Conservation (phyloP, 2,329 filamentous ascomycete species). For the Fusarium domesticum region DNA sequence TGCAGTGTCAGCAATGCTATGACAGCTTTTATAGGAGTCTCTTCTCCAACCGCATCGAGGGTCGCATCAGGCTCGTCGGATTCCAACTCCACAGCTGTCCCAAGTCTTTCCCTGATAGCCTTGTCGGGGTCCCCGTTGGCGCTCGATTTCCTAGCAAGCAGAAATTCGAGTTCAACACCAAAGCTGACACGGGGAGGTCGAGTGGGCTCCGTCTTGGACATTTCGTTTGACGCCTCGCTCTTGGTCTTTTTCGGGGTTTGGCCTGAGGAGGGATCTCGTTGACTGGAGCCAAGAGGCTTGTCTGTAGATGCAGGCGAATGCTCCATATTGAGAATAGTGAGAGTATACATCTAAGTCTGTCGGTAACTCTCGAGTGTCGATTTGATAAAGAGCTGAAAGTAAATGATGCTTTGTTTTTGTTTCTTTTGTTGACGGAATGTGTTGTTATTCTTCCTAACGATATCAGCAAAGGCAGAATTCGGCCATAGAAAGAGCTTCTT, state of each 20-base stretch:
- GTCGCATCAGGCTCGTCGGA: neutral
- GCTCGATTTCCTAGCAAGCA: conserved; percentile 2
- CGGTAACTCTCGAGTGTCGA: no score
- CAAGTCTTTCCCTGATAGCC: neutral
- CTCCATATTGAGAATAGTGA: no score
- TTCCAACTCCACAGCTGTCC: neutral
- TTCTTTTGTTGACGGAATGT: no score
- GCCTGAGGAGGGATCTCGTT: neutral
- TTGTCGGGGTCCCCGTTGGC: neutral
- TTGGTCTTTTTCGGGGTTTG: neutral
- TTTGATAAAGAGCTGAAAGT: no score
- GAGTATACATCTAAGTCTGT: no score
- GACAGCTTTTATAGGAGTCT: neutral
- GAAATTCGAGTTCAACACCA: conserved; percentile 22
- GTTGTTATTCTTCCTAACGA: no score
- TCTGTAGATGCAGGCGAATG: no score
- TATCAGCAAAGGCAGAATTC: no score
- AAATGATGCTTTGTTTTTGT: no score
- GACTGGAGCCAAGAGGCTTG: no score
- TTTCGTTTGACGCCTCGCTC: neutral
- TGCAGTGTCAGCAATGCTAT: neutral
- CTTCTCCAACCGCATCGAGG: neutral
- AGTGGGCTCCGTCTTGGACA: conserved; percentile 11
- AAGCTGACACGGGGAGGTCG: conserved; percentile 19
- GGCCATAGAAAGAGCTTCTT: neutral